A percentile compares a stretch with the other conserved stretches of the same genome.
Conservation (phyloP, 805 yeast species). For the Candida hispaniensis region DNA sequence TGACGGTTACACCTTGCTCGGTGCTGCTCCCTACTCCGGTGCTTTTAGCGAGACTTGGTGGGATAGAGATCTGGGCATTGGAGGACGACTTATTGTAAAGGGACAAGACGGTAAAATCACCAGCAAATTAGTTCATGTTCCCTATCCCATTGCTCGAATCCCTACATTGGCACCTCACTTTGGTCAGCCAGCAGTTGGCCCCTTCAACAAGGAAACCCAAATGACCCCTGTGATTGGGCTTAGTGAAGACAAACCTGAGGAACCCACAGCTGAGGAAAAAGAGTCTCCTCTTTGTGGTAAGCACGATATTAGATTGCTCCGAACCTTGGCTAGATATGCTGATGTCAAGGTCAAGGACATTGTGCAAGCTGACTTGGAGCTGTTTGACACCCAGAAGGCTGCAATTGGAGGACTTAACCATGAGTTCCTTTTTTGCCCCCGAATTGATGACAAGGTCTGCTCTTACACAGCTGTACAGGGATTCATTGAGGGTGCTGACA, state of each 20-base stretch:
- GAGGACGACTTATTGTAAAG: slow-evolving; percentile 57
- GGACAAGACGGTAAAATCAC: slow-evolving; percentile 25
- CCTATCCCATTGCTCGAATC: slow-evolving; percentile 49
- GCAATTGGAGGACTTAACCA: slow-evolving; percentile 59
- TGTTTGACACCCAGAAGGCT: slow-evolving; percentile 72
- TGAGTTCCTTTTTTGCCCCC: slow-evolving; percentile 67
- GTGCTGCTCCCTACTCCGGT: slow-evolving; percentile 75
- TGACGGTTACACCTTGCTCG: slow-evolving; percentile 63
- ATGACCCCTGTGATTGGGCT: slow-evolving; percentile 67
- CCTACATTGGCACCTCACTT: slow-evolving; percentile 79
- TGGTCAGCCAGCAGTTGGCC: slow-evolving; percentile 52
- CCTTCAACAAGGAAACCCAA: slow-evolving; percentile 62
- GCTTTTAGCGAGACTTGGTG: slow-evolving; percentile 57
- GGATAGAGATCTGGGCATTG: slow-evolving; percentile 74
- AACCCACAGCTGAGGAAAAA: slow-evolving; percentile 50
- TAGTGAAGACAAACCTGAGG: slow-evolving; percentile 29
- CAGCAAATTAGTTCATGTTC: slow-evolving; percentile 26
- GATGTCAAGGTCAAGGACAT: slow-evolving; percentile 48
- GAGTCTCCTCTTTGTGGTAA: slow-evolving; percentile 52
- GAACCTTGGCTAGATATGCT: slow-evolving; percentile 54
- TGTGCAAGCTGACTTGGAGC: slow-evolving; percentile 59
- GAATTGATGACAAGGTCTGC: slow-evolving; percentile 75
- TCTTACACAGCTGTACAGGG: slow-evolving; percentile 61
- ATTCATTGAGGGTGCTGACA: slow-evolving; percentile 38
- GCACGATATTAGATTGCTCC: slow-evolving; percentile 52